phyloP scores from a whole-genome alignment of 352 stramenopile genomes.

The Pythium dissimile region DNA sequence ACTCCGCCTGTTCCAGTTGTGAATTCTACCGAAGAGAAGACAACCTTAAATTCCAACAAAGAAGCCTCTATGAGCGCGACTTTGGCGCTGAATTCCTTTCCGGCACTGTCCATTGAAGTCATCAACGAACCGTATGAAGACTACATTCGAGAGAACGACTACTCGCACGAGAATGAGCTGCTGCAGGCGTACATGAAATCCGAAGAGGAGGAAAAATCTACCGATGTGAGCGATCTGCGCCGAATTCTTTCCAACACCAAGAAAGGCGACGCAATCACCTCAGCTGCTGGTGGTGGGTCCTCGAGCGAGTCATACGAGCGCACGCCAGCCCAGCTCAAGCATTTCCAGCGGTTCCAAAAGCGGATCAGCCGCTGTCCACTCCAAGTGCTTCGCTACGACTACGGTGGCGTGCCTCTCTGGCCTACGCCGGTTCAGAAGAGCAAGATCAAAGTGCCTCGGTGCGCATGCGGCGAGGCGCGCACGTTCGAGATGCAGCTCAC shows the following conservation, averaged over 20 bases:
- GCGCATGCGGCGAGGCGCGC: slow-evolving; percentile 56
- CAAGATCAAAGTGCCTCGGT: slow-evolving; percentile 47
- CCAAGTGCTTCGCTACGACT: slow-evolving; percentile 84
- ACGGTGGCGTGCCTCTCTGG: slow-evolving; percentile 81
- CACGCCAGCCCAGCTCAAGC: slow-evolving; percentile 62
- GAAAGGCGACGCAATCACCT: slow-evolving; percentile 30
- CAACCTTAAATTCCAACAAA: background rate
- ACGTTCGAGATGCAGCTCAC: slow-evolving; percentile 80
- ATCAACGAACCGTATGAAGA: slow-evolving; percentile 75
- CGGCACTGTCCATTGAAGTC: slow-evolving; percentile 62
- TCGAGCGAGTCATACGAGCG: slow-evolving; percentile 77
- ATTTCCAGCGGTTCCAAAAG: slow-evolving; percentile 87
- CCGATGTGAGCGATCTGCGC: slow-evolving; percentile 54
- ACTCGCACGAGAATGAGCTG: slow-evolving; percentile 64
- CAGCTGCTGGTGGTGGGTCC: slow-evolving; percentile 10
- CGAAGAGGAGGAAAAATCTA: slow-evolving; percentile 77
- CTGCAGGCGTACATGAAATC: slow-evolving; percentile 78
- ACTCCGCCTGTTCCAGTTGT: slow-evolving; percentile 5
- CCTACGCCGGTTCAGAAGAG: slow-evolving; percentile 37
- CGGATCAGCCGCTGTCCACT: slow-evolving; percentile 72
- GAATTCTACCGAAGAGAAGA: background rate
- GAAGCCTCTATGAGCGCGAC: background rate
- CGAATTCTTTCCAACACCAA: slow-evolving; percentile 53
- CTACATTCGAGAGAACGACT: slow-evolving; percentile 60
- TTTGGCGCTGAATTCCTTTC: slow-evolving; percentile 35